Percentiles rank a stretch among this genome's conserved stretches.
Conservation (phyloP, 768 basidiomycete genomes). For the Basidioascus undulatus region DNA sequence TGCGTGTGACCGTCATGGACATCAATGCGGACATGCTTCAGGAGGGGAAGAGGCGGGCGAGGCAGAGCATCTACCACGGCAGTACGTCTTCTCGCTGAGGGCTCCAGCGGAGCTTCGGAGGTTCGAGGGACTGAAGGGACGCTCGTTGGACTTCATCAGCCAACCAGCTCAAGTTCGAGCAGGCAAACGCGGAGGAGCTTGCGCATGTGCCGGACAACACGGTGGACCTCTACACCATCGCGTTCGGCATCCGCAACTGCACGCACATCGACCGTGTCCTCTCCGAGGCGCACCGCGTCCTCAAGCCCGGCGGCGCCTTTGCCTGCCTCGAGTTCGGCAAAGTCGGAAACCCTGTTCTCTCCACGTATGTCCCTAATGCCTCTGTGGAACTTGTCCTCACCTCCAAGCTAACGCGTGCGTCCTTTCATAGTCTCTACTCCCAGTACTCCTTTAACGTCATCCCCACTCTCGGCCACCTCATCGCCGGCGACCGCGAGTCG, state of each 20-base stretch:
- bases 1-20: slow-evolving; percentile 69
- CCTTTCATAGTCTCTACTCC: slow-evolving; percentile 48
- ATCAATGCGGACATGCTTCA: slow-evolving; percentile 89
- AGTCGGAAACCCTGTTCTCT: slow-evolving; percentile 65
- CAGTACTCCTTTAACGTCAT: slow-evolving; percentile 91
- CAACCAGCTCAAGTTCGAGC: too few species aligned
- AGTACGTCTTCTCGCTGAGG: slow-evolving; percentile 39
- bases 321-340: slow-evolving; percentile 90
- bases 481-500: slow-evolving; percentile 80
- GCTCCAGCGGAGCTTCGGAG: too few species aligned
- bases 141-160: too few species aligned
- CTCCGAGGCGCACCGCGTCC: slow-evolving; percentile 68
- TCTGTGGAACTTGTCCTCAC: neutral
- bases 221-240: slow-evolving; percentile 92
- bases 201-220: slow-evolving; percentile 51
- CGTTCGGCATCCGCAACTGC: slow-evolving; percentile 93
- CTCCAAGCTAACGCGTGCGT: neutral
- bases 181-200: slow-evolving; percentile 77
- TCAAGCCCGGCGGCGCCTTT: slow-evolving; percentile 88
- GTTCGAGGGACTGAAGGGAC: too few species aligned
- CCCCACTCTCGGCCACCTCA: slow-evolving; percentile 79
- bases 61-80: slow-evolving; percentile 94
- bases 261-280: slow-evolving; percentile 75
- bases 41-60: slow-evolving; percentile 71
- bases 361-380: slow-evolving; percentile 33